phyloP scores from a whole-genome alignment of 2,329 filamentous ascomycete species.

The Fusarium domesticum region DNA sequence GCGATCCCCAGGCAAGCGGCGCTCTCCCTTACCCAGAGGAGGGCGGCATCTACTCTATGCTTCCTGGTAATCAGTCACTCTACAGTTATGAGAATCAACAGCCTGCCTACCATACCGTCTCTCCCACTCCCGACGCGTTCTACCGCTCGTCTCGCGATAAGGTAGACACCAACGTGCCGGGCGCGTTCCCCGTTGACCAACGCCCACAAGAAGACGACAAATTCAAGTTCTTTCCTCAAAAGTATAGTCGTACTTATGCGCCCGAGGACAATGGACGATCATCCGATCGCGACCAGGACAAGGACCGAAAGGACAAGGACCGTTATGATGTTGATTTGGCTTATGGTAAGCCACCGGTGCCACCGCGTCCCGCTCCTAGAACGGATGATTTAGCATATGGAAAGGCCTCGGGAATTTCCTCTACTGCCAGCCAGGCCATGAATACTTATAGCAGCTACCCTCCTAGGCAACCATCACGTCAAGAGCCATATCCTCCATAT shows the following conservation, averaged over 20 bases:
- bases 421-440: slow-evolving; percentile 22
- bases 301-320: slow-evolving; percentile 37
- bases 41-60: slow-evolving; percentile 36
- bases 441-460: slow-evolving; percentile 31
- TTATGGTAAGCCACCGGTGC: slow-evolving; percentile 42
- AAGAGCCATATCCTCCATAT: slow-evolving; percentile 8
- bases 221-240: slow-evolving; percentile 46
- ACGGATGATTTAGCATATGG: slow-evolving; percentile 27
- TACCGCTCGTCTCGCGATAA: slow-evolving; percentile 38
- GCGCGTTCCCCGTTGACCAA: slow-evolving; percentile 35
- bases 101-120: slow-evolving; percentile 34
- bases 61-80: slow-evolving; percentile 36
- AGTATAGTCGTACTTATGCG: slow-evolving; percentile 42
- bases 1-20: slow-evolving; percentile 34
- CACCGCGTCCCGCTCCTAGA: slow-evolving; percentile 21
- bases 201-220: slow-evolving; percentile 35
- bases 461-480: slow-evolving; percentile 8
- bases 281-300: slow-evolving; percentile 32
- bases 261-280: slow-evolving; percentile 22
- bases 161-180: slow-evolving; percentile 32
- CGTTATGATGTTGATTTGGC: slow-evolving; percentile 46
- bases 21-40: slow-evolving; percentile 41
- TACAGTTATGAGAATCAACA: slow-evolving; percentile 42
- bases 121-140: slow-evolving; percentile 36
- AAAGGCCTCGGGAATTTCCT: slow-evolving; percentile 19